phyloP scores from a whole-genome alignment of 495 filamentous ascomycete species.

The Gamarada debralockiae region DNA sequence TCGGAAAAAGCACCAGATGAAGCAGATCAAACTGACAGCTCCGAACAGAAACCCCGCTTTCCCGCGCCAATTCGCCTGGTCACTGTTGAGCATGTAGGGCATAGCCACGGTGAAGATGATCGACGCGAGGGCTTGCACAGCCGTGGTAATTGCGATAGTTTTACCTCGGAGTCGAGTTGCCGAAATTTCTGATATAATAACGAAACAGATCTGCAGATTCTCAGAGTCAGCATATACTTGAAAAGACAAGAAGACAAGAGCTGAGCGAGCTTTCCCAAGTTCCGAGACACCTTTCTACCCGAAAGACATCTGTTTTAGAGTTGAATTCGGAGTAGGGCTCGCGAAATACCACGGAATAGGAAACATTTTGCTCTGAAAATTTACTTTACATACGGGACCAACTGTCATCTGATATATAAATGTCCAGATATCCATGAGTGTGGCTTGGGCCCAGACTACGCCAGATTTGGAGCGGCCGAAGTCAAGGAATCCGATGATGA shows the following conservation, averaged over 20 bases:
- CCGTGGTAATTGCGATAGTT: conserved; percentile 23
- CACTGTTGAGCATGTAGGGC: background rate
- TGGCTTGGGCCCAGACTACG: conserved; percentile 46
- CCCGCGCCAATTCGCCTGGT: conserved; percentile 33
- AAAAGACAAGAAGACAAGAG: conserved; percentile 59
- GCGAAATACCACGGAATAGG: too few species aligned
- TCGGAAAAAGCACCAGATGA: background rate
- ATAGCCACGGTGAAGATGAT: background rate
- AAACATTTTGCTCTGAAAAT: too few species aligned
- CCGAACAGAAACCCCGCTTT: conserved; percentile 55
- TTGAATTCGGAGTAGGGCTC: too few species aligned
- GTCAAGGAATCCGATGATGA: conserved; percentile 32
- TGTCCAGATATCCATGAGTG: conserved; percentile 48
- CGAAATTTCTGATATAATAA: conserved; percentile 54
- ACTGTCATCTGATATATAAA: conserved; percentile 53
- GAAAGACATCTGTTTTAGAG: conserved; percentile 13
- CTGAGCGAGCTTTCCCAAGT: conserved; percentile 54
- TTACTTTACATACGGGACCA: too few species aligned
- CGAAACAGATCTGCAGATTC: conserved; percentile 57
- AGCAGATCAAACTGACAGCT: conserved; percentile 39
- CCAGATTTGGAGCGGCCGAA: conserved; percentile 13
- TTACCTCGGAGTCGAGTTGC: conserved; percentile 50
- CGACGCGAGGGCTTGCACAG: background rate
- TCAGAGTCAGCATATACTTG: too few species aligned
- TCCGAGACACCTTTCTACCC: conserved; percentile 68